A percentile compares a stretch with the other conserved stretches of the same genome.
phyloP scores from a whole-genome alignment of 1,284 basidiomycete species.

The Ceratobasidium sp. region DNA sequence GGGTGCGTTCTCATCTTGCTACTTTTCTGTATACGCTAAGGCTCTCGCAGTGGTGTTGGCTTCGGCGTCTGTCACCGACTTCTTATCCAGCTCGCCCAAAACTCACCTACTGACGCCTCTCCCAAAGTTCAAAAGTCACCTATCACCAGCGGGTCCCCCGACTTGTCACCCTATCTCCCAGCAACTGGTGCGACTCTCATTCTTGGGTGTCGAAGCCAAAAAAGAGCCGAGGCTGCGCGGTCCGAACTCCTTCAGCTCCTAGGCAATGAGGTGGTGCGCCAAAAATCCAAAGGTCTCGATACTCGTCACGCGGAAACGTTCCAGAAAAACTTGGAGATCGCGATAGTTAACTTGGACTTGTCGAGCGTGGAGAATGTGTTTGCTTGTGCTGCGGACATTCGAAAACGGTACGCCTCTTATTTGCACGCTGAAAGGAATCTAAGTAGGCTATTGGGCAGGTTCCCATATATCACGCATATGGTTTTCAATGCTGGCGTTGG shows the following conservation, averaged over 20 bases:
- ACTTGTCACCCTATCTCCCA: slow-evolving; percentile 43
- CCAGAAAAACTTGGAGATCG: slow-evolving; percentile 65
- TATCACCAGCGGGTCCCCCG: slow-evolving; percentile 19
- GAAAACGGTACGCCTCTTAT: slow-evolving; percentile 56
- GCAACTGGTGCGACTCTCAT: slow-evolving; percentile 74
- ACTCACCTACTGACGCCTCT: slow-evolving; percentile 57
- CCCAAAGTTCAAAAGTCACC: slow-evolving; percentile 50
- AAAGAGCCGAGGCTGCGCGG: slow-evolving; percentile 69
- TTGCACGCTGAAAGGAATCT: slow-evolving; percentile 6
- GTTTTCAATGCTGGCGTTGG: slow-evolving; percentile 84
- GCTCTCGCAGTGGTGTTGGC: slow-evolving; percentile 72
- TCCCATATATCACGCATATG: slow-evolving; percentile 81
- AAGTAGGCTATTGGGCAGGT: slow-evolving; percentile 55
- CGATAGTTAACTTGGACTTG: slow-evolving; percentile 70
- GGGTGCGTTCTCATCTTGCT: slow-evolving; percentile 53
- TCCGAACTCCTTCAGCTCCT: slow-evolving; percentile 60
- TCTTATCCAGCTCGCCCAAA: slow-evolving; percentile 68
- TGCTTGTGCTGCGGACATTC: slow-evolving; percentile 64
- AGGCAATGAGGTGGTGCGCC: slow-evolving; percentile 58
- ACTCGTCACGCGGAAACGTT: slow-evolving; percentile 63
- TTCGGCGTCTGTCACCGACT: slow-evolving; percentile 85
- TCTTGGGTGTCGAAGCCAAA: slow-evolving; percentile 77
- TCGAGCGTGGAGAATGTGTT: slow-evolving; percentile 68
- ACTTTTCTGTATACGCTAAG: slow-evolving; percentile 26
- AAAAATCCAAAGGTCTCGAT: slow-evolving; percentile 47